Conservation (phyloP, 2,329 filamentous ascomycete genomes). For the Alternaria atra region DNA sequence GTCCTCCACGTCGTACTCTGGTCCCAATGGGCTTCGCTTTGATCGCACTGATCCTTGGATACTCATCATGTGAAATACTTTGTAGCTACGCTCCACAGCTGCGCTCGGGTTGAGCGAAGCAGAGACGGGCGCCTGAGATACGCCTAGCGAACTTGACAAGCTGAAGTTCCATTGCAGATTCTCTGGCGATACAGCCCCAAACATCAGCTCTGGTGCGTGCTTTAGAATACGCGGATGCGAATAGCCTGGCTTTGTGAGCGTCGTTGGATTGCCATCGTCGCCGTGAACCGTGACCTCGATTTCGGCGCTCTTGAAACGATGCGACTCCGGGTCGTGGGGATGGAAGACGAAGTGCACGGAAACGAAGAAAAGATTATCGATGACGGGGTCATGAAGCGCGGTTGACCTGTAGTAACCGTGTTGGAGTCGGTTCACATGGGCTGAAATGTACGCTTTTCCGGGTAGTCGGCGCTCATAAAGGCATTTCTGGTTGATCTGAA, state of each 20-base stretch:
- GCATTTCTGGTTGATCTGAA: conserved; percentile 50
- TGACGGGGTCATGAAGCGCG: conserved; percentile 53
- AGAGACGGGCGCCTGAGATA: conserved; percentile 56
- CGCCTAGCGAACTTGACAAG: conserved; percentile 57
- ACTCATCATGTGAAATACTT: conserved; percentile 60
- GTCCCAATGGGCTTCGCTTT: conserved; percentile 46
- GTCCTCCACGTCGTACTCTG: conserved; percentile 53
- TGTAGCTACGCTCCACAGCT: conserved; percentile 53
- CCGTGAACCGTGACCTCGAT: conserved; percentile 54
- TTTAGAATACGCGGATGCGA: conserved; percentile 56
- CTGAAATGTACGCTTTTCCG: conserved; percentile 59
- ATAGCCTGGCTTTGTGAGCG: conserved; percentile 16
- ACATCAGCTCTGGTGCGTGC: conserved; percentile 62
- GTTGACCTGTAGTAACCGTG: conserved; percentile 58
- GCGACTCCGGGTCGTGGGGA: conserved; percentile 52
- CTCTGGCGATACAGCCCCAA: conserved; percentile 58
- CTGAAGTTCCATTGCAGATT: conserved; percentile 60
- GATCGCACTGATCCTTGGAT: conserved; percentile 60
- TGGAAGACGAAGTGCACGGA: conserved; percentile 62
- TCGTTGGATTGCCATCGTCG: conserved; percentile 16
- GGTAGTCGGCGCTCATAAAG: conserved; percentile 61
- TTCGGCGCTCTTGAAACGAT: conserved; percentile 60
- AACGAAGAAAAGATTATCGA: conserved; percentile 59
- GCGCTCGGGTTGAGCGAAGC: conserved; percentile 56
- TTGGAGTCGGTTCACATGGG: conserved; percentile 61